Base-by-base conservation (phyloP, 805 yeast species). In the Starmerella vitae region DNA sequence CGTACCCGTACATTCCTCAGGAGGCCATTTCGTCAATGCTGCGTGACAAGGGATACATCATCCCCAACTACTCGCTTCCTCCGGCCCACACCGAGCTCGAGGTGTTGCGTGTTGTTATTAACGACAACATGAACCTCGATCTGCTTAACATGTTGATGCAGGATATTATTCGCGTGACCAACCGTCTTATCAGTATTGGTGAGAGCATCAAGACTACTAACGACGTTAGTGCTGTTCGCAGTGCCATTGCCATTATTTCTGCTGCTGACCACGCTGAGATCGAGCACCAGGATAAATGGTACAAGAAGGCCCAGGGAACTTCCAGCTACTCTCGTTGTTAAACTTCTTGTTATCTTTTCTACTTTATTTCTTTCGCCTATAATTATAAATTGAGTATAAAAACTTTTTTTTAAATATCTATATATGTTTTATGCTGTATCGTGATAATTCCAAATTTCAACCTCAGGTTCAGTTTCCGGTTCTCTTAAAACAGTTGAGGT, bases 21-120 rank as follows among this genome's bases (percentile, higher is more conserved):
- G 67, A 77, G 14, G 66, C 81, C 42, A 59, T 85, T 20, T 77
- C 94, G 0, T 65, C 76, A 12, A 56, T 84, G 57, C 64, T 85
- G 52, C 72, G 95, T 57, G 72, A 70, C 56, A 74, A 75, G 51
- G 93, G 93, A 12, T 85, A 80, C 73, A 86, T 86, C 57, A 68
- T 85, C 47, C 94, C 94, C 48, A 84, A 85, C 65, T 85, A 85
- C 61, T 82, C 79, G 44, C 67, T 85, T 50, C 93, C 94, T 21
- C 64, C 68, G 15, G 52, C 57, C 25, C 74, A 76, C 33, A 68
- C 66, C 39, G 65, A 69, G 40, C 57, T 58, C 33, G 94, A 86
- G 60, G 79, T 84, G 42, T 66, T 85, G 46, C 72, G 96, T 54
- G 82, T 86, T 20, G 95, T 85, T 12, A 84, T 82, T 38, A 71